Evolutionary conservation across 805 yeast species (phyloP).

Genomic region (Debaryomyces hansenii): DNA sequence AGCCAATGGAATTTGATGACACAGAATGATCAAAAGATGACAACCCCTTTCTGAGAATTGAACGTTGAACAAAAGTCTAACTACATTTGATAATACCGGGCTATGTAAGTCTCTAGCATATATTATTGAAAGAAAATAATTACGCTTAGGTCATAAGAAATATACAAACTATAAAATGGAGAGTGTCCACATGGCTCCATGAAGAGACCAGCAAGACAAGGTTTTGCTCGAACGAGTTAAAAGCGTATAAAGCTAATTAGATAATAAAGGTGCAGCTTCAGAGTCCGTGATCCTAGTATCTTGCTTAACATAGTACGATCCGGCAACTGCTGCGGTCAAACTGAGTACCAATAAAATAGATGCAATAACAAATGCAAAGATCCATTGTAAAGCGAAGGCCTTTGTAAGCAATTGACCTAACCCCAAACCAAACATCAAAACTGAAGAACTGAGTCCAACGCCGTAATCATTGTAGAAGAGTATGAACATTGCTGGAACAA

Average conservation of each 20-base stretch:
- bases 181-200: too few relatives aligned
- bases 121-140: too few relatives aligned
- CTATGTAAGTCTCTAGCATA: too few relatives aligned
- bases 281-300: slow-evolving; percentile 12
- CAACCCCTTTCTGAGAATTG: background rate
- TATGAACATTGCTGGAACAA: slow-evolving; percentile 61
- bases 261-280: slow-evolving; percentile 42
- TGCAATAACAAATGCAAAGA: slow-evolving; percentile 71
- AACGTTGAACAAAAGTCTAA: background rate
- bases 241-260: too few relatives aligned
- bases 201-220: too few relatives aligned
- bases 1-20: slow-evolving; percentile 33
- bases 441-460: slow-evolving; percentile 57
- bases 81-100: too few relatives aligned
- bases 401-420: slow-evolving; percentile 68
- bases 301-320: slow-evolving; percentile 15
- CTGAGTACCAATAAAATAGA: slow-evolving; percentile 55
- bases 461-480: slow-evolving; percentile 68
- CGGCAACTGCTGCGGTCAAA: slow-evolving; percentile 44
- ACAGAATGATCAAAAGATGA: too few relatives aligned
- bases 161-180: too few relatives aligned
- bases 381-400: slow-evolving; percentile 81
- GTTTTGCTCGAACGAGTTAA: background rate
- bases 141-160: too few relatives aligned
- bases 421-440: slow-evolving; percentile 64